These are phyloP conservation scores for Calocybe cyanea DNA, from an alignment of 768 basidiomycete genomes.

Conservation along the genomic window DNA sequence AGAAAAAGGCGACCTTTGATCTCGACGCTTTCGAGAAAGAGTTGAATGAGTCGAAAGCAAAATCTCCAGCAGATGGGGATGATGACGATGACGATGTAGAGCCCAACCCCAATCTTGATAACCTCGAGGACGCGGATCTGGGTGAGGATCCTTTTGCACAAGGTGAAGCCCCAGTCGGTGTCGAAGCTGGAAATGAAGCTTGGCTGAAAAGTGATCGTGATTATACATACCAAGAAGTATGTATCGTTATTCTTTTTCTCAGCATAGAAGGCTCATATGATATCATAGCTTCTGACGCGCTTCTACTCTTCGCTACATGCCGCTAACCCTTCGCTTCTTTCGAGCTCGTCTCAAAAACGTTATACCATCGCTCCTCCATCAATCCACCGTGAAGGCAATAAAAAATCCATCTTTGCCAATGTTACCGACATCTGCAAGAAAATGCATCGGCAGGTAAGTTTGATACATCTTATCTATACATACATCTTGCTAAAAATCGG, in stretches of 20 bases:
- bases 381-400: slow-evolving; percentile 92
- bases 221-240: slow-evolving; percentile 91
- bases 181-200: slow-evolving; percentile 76
- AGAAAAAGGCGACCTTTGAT: slow-evolving; percentile 88
- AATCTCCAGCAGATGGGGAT: slow-evolving; percentile 45
- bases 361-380: slow-evolving; percentile 97
- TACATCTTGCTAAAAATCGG: neutral
- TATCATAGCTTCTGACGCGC: slow-evolving; percentile 78
- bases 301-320: slow-evolving; percentile 91
- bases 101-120: slow-evolving; percentile 59
- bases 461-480: neutral
- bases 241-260: slow-evolving; percentile 13
- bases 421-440: slow-evolving; percentile 96
- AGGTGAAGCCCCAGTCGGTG: slow-evolving; percentile 49
- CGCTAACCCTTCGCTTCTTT: slow-evolving; percentile 88
- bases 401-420: slow-evolving; percentile 96
- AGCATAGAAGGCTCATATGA: neutral
- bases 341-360: slow-evolving; percentile 79
- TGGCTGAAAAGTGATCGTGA: slow-evolving; percentile 94
- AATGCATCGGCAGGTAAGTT: slow-evolving; percentile 78
- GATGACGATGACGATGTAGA: slow-evolving; percentile 55
- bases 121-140: slow-evolving; percentile 77
- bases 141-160: slow-evolving; percentile 86
- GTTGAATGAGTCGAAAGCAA: slow-evolving; percentile 67
- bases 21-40: slow-evolving; percentile 95